A percentile compares a stretch with the other conserved stretches of the same genome.
These are phyloP conservation scores for Kluyveromyces aestuarii DNA, from an alignment of 805 yeast species.

Conservation along the genomic window DNA sequence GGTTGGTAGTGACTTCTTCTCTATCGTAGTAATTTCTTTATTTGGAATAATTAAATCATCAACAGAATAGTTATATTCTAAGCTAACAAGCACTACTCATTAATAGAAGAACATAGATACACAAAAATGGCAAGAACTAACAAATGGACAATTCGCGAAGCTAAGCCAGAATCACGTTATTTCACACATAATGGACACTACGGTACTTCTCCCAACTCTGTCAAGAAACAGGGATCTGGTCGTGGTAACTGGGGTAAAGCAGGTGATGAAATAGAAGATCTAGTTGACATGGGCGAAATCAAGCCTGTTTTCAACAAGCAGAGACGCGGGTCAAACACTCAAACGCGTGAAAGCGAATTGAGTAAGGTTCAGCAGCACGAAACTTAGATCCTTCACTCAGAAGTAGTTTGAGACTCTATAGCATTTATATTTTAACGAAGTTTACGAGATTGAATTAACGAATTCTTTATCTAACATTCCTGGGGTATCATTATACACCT, in stretches of 20 bases:
- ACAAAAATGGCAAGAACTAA: slow-evolving; percentile 62
- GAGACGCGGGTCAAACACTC: slow-evolving; percentile 44
- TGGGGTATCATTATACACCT: neutral
- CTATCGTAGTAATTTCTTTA: too few relatives aligned
- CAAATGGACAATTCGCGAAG: slow-evolving; percentile 63
- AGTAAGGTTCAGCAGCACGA: slow-evolving; percentile 20
- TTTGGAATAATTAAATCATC: neutral
- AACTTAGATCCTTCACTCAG: neutral
- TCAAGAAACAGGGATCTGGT: slow-evolving; percentile 82
- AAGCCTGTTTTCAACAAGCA: slow-evolving; percentile 36
- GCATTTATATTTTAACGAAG: neutral
- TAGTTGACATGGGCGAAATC: slow-evolving; percentile 50
- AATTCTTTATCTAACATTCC: neutral
- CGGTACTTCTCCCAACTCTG: slow-evolving; percentile 63
- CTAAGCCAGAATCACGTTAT: slow-evolving; percentile 52
- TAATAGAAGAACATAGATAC: neutral
- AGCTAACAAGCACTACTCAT: too few relatives aligned
- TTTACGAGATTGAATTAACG: neutral
- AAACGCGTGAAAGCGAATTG: slow-evolving; percentile 35
- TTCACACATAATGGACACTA: slow-evolving; percentile 69
- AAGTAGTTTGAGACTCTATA: neutral
- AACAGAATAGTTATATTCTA: neutral
- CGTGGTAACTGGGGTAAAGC: slow-evolving; percentile 80
- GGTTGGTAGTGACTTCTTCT: too few relatives aligned
- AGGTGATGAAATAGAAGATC: slow-evolving; percentile 66